Evolutionary conservation across 805 yeast species (phyloP).

Genomic region (Cyberlindnera bimundalis): DNA sequence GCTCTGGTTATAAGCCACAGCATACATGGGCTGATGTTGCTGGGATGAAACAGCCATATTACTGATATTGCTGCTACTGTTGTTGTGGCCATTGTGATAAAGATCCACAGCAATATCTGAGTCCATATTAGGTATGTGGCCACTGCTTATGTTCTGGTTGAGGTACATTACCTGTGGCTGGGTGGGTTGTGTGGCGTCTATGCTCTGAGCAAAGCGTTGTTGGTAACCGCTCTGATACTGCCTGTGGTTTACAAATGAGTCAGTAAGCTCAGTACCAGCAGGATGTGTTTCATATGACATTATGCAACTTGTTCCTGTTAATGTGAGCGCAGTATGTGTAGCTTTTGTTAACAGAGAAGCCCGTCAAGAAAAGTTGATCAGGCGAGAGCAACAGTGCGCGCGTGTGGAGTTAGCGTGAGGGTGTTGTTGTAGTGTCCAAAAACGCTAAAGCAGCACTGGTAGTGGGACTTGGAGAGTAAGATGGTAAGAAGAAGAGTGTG

Average conservation of each 20-base stretch:
- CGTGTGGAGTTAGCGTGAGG: background rate
- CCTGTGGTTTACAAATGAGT: conserved; percentile 4
- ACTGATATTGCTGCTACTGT: background rate
- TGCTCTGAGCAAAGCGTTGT: background rate
- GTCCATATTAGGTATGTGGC: conserved; percentile 1
- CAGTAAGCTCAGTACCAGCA: conserved; percentile 1
- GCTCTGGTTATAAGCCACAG: conserved; percentile 7
- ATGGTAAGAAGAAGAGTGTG: background rate
- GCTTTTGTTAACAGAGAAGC: background rate
- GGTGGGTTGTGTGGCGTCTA: background rate
- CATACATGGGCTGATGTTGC: conserved; percentile 6
- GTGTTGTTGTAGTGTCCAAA: background rate
- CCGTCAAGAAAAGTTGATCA: conserved; percentile 1
- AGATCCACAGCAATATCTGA: background rate
- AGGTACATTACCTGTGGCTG: conserved; percentile 5
- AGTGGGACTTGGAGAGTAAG: background rate
- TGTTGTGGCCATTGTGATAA: background rate
- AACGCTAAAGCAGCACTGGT: background rate
- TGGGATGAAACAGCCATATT: background rate
- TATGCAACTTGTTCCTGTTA: background rate
- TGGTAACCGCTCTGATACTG: conserved; percentile 2
- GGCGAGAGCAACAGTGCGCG: background rate
- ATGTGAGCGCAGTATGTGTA: background rate
- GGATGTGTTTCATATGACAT: conserved; percentile 7
- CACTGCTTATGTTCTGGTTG: conserved; percentile 1